phyloP scores from a whole-genome alignment of 2,329 filamentous ascomycete species.

The Pseudogymnoascus destructans region DNA sequence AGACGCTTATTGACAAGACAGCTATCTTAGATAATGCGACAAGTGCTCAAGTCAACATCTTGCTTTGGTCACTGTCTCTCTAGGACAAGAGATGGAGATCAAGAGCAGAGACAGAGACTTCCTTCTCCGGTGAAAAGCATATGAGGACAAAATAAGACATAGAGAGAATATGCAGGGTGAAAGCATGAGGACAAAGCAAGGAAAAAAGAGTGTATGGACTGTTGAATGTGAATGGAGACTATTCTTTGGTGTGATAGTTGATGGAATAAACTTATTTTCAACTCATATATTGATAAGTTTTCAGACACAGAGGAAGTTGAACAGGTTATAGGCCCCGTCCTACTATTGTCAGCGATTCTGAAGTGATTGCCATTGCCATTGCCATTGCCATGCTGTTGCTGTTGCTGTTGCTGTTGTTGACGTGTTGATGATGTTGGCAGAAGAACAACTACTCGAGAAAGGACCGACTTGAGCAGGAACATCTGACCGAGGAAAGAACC shows the following conservation, averaged over 20 bases:
- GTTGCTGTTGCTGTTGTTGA: not conserved
- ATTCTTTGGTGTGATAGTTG: not conserved
- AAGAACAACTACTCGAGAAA: not conserved
- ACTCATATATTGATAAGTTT: not conserved
- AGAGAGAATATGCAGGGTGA: not conserved
- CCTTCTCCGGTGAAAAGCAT: not conserved
- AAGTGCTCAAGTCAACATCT: not conserved
- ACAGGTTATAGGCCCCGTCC: not conserved
- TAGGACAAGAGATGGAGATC: not conserved
- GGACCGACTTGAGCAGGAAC: not conserved
- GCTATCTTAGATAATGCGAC: not conserved
- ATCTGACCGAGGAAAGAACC: not conserved
- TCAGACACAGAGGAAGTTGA: not conserved
- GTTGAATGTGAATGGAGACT: not conserved
- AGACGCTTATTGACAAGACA: not conserved
- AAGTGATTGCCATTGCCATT: not conserved
- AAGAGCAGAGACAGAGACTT: not conserved
- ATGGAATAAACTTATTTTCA: not conserved
- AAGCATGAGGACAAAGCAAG: not conserved
- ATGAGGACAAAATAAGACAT: not conserved
- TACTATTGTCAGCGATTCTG: not conserved
- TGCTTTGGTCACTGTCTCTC: not conserved
- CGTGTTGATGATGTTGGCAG: not conserved
- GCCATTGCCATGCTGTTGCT: not conserved
- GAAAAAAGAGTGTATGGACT: not conserved